Conservation (phyloP, 2,329 filamentous ascomycete genomes). For the Thelonectria olida region DNA sequence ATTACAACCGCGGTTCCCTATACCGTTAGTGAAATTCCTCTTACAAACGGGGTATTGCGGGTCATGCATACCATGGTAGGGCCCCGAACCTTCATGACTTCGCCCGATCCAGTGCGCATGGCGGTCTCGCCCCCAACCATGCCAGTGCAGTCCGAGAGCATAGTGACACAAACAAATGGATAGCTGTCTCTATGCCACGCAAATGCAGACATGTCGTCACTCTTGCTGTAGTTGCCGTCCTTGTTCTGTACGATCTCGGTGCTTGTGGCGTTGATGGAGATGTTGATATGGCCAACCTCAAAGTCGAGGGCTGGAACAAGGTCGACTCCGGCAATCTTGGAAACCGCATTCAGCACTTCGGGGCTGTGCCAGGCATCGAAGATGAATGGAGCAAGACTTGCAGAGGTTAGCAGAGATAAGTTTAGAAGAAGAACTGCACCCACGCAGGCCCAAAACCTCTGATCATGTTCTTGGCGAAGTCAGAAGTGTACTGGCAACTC, state of each 20-base stretch:
- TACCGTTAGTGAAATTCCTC: no score
- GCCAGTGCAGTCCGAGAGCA: conserved; percentile 68
- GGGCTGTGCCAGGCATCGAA: conserved; percentile 59
- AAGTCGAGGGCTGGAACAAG: conserved; percentile 62
- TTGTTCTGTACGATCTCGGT: conserved; percentile 48
- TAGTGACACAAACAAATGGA: conserved; percentile 72
- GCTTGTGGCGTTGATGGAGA: conserved; percentile 53
- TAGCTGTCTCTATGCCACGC: conserved; percentile 73
- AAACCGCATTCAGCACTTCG: conserved; percentile 57
- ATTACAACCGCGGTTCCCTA: conserved; percentile 58
- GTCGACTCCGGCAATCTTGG: conserved; percentile 62
- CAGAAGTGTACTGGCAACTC: conserved; percentile 61
- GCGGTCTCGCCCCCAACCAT: conserved; percentile 74
- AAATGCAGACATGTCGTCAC: conserved; percentile 62
- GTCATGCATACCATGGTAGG: conserved; percentile 62
- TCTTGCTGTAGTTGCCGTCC: background rate
- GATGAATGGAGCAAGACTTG: conserved; percentile 66
- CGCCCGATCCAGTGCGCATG: no score
- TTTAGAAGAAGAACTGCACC: conserved; percentile 37
- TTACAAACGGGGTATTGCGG: no score
- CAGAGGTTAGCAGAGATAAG: background rate
- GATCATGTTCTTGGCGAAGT: conserved; percentile 63
- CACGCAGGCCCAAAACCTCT: conserved; percentile 56
- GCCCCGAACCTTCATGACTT: conserved; percentile 66
- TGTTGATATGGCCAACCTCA: conserved; percentile 64